Conservation (phyloP, 176 grass and related monocot genomes). For the Bonia amplexicaulis region DNA sequence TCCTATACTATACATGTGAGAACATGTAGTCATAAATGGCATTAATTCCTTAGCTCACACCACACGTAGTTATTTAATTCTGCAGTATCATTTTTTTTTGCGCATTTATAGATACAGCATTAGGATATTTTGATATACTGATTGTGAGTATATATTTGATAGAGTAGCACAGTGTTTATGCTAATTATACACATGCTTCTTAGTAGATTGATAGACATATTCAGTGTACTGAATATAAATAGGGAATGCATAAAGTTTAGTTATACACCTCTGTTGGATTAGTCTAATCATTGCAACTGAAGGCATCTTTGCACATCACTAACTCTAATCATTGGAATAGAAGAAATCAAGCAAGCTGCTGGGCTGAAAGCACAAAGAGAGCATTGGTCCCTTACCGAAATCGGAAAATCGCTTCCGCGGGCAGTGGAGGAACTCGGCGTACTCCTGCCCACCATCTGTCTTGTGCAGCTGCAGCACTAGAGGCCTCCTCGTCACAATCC, state of each 20-base stretch:
- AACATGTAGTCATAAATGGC: neutral
- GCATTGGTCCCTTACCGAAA: conserved; percentile 53
- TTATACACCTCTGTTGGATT: neutral
- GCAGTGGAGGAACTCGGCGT: conserved; percentile 89
- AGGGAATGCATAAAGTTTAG: neutral
- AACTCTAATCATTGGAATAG: neutral
- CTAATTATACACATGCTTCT: neutral
- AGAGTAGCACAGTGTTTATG: neutral
- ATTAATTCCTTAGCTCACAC: neutral
- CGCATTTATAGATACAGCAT: neutral
- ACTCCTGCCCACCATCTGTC: conserved; percentile 72
- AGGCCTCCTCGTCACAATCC: conserved; percentile 95
- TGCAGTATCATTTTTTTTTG: too few species aligned
- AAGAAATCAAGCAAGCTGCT: conserved; percentile 7
- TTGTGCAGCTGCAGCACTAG: conserved; percentile 98
- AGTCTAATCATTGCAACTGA: neutral
- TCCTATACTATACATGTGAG: neutral
- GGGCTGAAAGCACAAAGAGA: neutral
- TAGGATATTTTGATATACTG: neutral
- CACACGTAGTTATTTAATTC: neutral
- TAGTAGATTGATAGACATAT: neutral
- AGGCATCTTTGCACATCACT: neutral
- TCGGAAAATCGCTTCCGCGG: conserved; percentile 74
- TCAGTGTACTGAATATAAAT: neutral
- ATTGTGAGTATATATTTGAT: neutral